A percentile compares a stretch with the other conserved stretches of the same genome.
These are phyloP conservation scores for Paraleonurus japonicus DNA, from an alignment of 257 asterid species.

Conservation along the genomic window DNA sequence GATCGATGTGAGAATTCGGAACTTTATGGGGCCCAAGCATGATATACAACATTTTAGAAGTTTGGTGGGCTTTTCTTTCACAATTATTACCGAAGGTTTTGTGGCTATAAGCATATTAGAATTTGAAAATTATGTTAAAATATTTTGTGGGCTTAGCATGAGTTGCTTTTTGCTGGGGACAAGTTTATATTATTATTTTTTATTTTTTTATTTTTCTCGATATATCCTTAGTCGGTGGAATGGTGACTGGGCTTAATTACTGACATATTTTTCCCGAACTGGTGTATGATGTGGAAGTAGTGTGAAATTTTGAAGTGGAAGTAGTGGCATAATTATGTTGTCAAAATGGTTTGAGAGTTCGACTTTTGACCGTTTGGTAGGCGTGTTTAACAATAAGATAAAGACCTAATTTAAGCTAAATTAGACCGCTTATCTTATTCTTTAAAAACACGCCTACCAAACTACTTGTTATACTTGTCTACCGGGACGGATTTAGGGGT, in stretches of 20 bases:
- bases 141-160: conserved; percentile 28
- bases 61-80: conserved; percentile 36
- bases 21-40: conserved; percentile 21
- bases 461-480: too few species aligned
- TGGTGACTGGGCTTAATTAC: neutral
- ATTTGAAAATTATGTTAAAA: conserved; percentile 21
- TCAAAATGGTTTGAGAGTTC: too few species aligned
- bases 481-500: too few species aligned
- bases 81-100: conserved; percentile 21
- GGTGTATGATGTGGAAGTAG: neutral
- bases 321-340: neutral
- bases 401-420: too few species aligned
- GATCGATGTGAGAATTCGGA: conserved; percentile 21
- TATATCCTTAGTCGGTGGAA: neutral
- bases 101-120: conserved; percentile 29
- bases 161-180: conserved; percentile 31
- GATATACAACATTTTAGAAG: neutral
- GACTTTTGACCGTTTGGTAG: too few species aligned
- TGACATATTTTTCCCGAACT: neutral
- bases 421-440: too few species aligned
- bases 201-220: too few species aligned
- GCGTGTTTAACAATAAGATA: too few species aligned
- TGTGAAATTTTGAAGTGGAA: neutral
- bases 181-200: neutral
- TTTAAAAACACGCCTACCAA: too few species aligned